Percentiles rank a stretch among this genome's conserved stretches.
Evolutionary conservation across 1,139 yeast species (phyloP).

Genomic region (Geotrichum histeridarum): DNA sequence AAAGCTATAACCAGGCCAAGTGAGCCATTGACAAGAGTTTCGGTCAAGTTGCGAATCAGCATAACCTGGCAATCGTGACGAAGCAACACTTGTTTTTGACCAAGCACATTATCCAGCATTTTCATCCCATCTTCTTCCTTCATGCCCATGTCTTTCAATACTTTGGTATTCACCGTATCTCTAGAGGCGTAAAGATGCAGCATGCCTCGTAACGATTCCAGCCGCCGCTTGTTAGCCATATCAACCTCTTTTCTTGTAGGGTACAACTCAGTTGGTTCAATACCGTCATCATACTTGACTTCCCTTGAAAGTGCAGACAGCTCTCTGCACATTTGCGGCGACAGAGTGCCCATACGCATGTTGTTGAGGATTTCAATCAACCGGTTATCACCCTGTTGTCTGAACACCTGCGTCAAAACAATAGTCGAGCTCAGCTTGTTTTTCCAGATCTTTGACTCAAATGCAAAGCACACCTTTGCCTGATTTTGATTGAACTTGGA

Average conservation of each 20-base stretch:
- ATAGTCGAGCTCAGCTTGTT: conserved; percentile 56
- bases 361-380: conserved; percentile 71
- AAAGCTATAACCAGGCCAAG: conserved; percentile 50
- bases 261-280: conserved; percentile 74
- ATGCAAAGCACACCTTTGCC: conserved; percentile 51
- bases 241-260: conserved; percentile 75
- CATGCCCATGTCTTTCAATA: conserved; percentile 1
- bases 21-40: conserved; percentile 50
- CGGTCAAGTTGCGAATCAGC: conserved; percentile 47
- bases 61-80: conserved; percentile 62
- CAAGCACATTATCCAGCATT: conserved; percentile 45
- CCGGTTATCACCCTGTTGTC: conserved; percentile 79
- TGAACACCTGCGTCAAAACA: conserved; percentile 69
- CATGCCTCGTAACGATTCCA: conserved; percentile 38
- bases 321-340: conserved; percentile 42
- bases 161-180: not conserved
- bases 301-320: conserved; percentile 50
- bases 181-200: conserved; percentile 6
- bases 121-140: conserved; percentile 11
- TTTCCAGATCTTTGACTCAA: conserved; percentile 74
- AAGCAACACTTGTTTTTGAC: conserved; percentile 43
- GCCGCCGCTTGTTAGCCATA: conserved; percentile 54
- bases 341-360: conserved; percentile 60
- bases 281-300: conserved; percentile 62
- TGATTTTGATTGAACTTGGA: conserved; percentile 29